A percentile compares a stretch with the other conserved stretches of the same genome.
phyloP scores from a whole-genome alignment of 1,284 basidiomycete genomes.

The Ceratobasidium sp. region DNA sequence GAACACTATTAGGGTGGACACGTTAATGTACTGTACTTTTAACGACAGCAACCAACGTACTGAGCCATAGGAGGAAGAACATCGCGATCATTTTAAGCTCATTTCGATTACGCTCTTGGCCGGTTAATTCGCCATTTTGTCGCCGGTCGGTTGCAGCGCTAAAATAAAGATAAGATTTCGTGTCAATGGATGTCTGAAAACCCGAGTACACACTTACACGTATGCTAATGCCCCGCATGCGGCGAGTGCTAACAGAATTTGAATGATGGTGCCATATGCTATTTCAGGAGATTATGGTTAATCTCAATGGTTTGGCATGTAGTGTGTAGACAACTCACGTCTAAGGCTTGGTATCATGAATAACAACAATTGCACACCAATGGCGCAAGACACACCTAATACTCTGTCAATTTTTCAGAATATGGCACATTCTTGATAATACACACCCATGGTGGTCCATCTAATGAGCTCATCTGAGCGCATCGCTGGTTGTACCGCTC shows the following conservation, averaged over 20 bases:
- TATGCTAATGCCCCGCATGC: conserved; percentile 34
- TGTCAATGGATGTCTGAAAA: conserved; percentile 5
- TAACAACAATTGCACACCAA: conserved; percentile 26
- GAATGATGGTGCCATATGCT: conserved; percentile 19
- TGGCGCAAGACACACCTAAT: conserved; percentile 27
- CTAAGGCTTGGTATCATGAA: conserved; percentile 27
- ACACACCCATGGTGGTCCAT: conserved; percentile 30
- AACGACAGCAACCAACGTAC: conserved; percentile 25
- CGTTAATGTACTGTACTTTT: not conserved
- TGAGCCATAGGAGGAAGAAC: conserved; percentile 37
- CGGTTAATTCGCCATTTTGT: conserved; percentile 27
- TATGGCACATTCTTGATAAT: not conserved
- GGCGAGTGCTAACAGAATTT: conserved; percentile 25
- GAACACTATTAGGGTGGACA: conserved; percentile 12
- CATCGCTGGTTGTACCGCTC: conserved; percentile 1
- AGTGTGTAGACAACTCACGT: conserved; percentile 1
- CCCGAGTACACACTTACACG: conserved; percentile 4
- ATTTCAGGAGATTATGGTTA: not conserved
- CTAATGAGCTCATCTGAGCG: conserved; percentile 31
- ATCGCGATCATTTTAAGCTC: conserved; percentile 38
- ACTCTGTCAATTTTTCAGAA: not conserved
- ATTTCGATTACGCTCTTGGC: conserved; percentile 12
- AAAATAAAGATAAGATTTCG: not conserved
- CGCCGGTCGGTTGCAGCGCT: conserved; percentile 33
- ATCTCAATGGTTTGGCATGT: not conserved